Conservation (phyloP, 2,329 filamentous ascomycete genomes). For the Thelonectria blattea region DNA sequence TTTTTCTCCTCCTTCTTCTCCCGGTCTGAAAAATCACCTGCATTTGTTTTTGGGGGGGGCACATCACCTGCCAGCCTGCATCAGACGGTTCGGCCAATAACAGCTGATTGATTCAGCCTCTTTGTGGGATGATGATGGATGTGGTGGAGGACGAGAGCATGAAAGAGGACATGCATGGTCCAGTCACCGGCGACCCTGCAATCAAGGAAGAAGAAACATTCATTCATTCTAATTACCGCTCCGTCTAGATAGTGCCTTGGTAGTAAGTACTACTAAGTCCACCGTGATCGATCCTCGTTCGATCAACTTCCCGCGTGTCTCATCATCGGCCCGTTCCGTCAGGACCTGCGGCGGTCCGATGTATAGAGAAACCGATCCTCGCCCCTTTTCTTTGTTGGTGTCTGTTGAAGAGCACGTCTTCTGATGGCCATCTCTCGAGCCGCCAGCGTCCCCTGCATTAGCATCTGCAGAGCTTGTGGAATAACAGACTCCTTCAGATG, state of each 20-base stretch:
- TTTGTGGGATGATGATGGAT: not conserved
- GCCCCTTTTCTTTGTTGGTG: not conserved
- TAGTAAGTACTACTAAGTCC: too few species aligned
- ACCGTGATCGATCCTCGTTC: not conserved
- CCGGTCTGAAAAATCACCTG: too few species aligned
- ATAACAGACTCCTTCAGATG: not conserved
- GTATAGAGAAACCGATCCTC: not conserved
- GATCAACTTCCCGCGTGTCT: not conserved
- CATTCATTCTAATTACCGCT: too few species aligned
- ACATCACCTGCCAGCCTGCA: not conserved
- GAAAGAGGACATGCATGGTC: too few species aligned
- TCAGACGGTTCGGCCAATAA: not conserved
- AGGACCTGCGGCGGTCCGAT: not conserved
- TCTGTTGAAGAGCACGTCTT: not conserved
- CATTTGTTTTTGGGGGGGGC: not conserved
- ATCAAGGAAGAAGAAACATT: too few species aligned
- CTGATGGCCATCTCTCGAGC: not conserved
- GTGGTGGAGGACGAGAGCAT: too few species aligned
- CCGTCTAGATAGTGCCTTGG: too few species aligned
- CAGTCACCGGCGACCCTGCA: too few species aligned
- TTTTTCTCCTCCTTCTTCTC: not conserved
- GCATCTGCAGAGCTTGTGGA: not conserved
- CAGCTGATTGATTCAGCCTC: constrained; percentile 3
- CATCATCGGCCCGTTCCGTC: too few species aligned
- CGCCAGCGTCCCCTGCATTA: not conserved